These are phyloP conservation scores for Corylus avellana DNA, from an alignment of 306 rosid species.

Conservation along the genomic window DNA sequence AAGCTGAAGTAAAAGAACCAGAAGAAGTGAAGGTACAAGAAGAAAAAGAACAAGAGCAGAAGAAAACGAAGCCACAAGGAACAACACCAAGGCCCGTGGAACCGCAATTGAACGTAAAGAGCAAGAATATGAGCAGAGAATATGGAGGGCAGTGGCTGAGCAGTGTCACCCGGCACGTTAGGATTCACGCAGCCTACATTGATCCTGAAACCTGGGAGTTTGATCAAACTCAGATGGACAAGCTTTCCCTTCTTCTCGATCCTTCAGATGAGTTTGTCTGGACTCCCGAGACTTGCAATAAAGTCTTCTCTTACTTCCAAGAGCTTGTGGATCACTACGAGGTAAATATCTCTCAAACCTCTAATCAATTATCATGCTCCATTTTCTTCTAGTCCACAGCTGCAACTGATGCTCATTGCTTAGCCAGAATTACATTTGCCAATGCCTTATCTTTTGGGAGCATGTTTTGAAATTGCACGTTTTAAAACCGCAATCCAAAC, in stretches of 20 bases:
- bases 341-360: slow-evolving; percentile 36
- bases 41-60: slow-evolving; percentile 30
- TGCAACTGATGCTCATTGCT: neutral
- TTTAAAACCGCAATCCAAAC: too few relatives aligned
- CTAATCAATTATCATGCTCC: neutral
- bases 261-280: slow-evolving; percentile 92
- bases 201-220: slow-evolving; percentile 79
- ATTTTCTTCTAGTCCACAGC: neutral
- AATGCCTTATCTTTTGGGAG: too few relatives aligned
- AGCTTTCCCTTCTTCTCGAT: slow-evolving; percentile 80
- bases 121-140: slow-evolving; percentile 79
- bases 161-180: slow-evolving; percentile 62
- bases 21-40: slow-evolving; percentile 30
- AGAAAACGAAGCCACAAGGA: slow-evolving; percentile 45
- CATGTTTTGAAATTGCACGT: too few relatives aligned
- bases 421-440: neutral
- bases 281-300: slow-evolving; percentile 67
- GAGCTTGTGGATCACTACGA: slow-evolving; percentile 96
- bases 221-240: slow-evolving; percentile 96
- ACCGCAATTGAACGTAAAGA: slow-evolving; percentile 63
- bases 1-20: slow-evolving; percentile 48
- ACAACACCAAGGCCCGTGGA: slow-evolving; percentile 80
- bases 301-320: slow-evolving; percentile 83
- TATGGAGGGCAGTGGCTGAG: slow-evolving; percentile 94
- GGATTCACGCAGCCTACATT: slow-evolving; percentile 86